Base-by-base conservation (phyloP, 208 protist species). In the Baffinella frigidus region DNA sequence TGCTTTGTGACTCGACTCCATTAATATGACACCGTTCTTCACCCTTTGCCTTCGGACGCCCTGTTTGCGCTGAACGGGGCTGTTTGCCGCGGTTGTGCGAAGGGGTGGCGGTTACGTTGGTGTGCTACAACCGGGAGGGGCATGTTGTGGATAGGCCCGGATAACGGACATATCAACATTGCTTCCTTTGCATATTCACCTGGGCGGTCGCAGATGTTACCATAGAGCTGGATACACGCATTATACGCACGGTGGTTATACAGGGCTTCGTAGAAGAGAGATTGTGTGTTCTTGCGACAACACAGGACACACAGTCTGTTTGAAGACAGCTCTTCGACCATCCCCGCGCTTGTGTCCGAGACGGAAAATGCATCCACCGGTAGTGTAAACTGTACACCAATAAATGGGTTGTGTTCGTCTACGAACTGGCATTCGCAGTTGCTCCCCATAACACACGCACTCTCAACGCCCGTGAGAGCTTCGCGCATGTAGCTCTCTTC, bases 401-500 rank as follows among this genome's bases (percentile, higher is more conserved):
- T 33, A 36, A 87, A 87, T 10, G 14, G 77, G 38, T n/a, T n/a
- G 24, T 20, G 17, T 10, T 11, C 24, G 77, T 87, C 77, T 11
- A 87, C 56, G 33, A 39, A 56, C 77, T 51, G 64, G 77, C 77
- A 87, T 36, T 87, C 77, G 77, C 77, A 87, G 14, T 61, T 11
- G 10, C 27, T 33, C 27, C 39, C 33, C 33, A 56, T 27, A 27
- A 35, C 27, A 35, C 77, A 87, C 77, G 77, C 24, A 11, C 39
- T 20, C 77, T 87, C 77, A 10, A 24, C 39, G 27, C 27, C 44
- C 27, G 17, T n/a, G 17, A n/a, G n/a, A n/a, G 14, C 10, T 35
- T 87, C 77, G 27, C 77, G 77, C 77, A 87, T 87, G 77, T 39
- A 62, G 27, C n/a, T 41, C 30, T 87, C 77, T 35, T 87, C 77